Evolutionary conservation across 2,329 filamentous ascomycete species (phyloP).

Genomic region (Elsinoe ampelina): DNA sequence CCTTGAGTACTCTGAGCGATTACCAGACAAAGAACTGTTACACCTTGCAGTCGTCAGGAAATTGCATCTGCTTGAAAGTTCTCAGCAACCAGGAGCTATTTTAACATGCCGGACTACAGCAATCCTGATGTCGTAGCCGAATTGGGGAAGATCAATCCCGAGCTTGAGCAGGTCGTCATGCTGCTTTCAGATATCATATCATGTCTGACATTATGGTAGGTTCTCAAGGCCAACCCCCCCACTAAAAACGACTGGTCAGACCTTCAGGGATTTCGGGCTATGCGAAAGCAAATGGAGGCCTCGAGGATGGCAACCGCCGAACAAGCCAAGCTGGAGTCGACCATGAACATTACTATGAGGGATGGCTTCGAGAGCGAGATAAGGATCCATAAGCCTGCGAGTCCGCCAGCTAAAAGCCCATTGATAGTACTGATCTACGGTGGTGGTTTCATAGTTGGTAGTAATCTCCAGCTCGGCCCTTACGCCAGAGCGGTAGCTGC

Average conservation of each 20-base stretch:
- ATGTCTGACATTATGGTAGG: constrained; percentile 6
- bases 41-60: background rate
- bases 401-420: constrained; percentile 16
- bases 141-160: constrained; percentile 15
- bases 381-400: constrained; percentile 25
- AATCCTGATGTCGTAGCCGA: constrained; percentile 14
- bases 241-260: constrained; percentile 14
- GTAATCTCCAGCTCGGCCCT: constrained; percentile 21
- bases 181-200: too few relatives aligned
- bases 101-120: constrained; percentile 11
- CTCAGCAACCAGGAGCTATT: too few relatives aligned
- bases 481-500: constrained; percentile 19
- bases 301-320: constrained; percentile 9
- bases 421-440: constrained; percentile 23
- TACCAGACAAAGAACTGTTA: background rate
- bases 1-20: too few relatives aligned
- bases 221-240: constrained; percentile 10
- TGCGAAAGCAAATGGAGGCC: constrained; percentile 13
- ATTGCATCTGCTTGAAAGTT: too few relatives aligned
- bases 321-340: constrained; percentile 14
- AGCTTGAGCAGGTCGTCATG: constrained; percentile 13
- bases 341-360: constrained; percentile 24
- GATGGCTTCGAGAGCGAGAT: constrained; percentile 28
- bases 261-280: constrained; percentile 6
- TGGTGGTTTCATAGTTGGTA: constrained; percentile 23